Base-by-base conservation (phyloP, 495 filamentous ascomycete species). In the Penicillium salamii region DNA sequence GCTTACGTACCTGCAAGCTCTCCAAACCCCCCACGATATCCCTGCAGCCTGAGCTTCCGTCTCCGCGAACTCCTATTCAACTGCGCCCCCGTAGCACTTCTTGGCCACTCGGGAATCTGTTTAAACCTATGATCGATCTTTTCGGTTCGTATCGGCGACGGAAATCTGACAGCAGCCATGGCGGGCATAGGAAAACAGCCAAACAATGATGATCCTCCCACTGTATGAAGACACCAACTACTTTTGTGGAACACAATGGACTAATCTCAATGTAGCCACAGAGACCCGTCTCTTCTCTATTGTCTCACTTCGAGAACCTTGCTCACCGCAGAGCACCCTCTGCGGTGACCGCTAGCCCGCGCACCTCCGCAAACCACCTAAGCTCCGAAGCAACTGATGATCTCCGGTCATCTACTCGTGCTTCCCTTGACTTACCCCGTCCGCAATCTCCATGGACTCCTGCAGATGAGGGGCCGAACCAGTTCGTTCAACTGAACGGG, bases 221-320 rank as follows among this genome's bases (percentile, higher is more conserved):
- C 74, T 65, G 77, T 80, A 69, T 58, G 76, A 62, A 52, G 59
- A 35, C 43, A 36, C 23, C 60, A 45, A 42, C 48, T 44, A 24
- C 23, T 26, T 26, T 33, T 54, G 42, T 54, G 49, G 37, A 49
- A 55, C 45, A 47, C 44, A 46, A 46, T 47, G 29, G 37, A 37
- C 53, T 62, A 49, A 65, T 39, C 42, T 40, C 42, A 50, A 40
- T 35, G 34, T 9, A 42, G 31, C 32, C 54, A 31, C 54, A 79
- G 75, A 75, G 80, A 74, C 89, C 93, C 0, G 93, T 98, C 20
- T 98, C 93, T 34, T 95, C 92, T 37, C 75, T 97, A 26, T 80
- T 89, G 39, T 93, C 91, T 34, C 87, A 92, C 63, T 98, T 98
- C 61, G 93, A 98, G 75, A 87, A 87, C 49, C 84, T 96, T 65